Base-by-base conservation (phyloP, 805 yeast species). In the Kodamaea jinghongensis region DNA sequence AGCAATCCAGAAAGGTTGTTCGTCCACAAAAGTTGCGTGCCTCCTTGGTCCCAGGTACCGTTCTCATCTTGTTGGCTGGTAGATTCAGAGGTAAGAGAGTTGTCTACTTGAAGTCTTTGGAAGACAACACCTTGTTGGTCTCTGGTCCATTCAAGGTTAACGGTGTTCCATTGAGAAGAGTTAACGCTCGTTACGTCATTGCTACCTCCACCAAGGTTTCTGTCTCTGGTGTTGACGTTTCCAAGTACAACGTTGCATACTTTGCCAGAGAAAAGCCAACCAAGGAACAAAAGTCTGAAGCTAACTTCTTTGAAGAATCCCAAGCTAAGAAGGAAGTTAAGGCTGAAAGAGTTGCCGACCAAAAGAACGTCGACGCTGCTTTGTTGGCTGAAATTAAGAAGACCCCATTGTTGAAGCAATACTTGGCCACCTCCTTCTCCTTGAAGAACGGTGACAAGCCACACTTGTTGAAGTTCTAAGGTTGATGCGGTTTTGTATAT, bases 61-160 rank as follows among this genome's bases (percentile, higher is more conserved):
- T 91, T 58, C 79, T 93, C 70, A 91, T 91, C 73, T 77, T 91
- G 71, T 82, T 91, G 70, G 97, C 98, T 64, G 99, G 99, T 71
- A 88, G 96, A 76, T 91, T 89, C 95, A 87, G 99, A 77, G 99
- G 99, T 73, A 93, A 91, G 87, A 90, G 98, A 79, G 99, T 93
- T 62, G 98, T 91, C 55, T 86, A 85, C 85, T 83, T 91, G 72
- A 91, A 91, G 84, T 76, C 84, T 73, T 81, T 93, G 68, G 96
- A 89, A 77, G 98, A 93, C 83, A 87, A 88, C 88, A 91, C 97
- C 54, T 78, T 91, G 63, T 85, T 91, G 67, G 96, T 91, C 51
- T 76, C 96, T 49, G 99, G 99, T 71, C 99, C 99, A 64, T 93
- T 91, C 96, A 91, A 93, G 83, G 87, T 91, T 65, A 91, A 91